Evolutionary conservation across 75 land plant species (phyloP).

Genomic region (Sequoiadendron giganteum): DNA sequence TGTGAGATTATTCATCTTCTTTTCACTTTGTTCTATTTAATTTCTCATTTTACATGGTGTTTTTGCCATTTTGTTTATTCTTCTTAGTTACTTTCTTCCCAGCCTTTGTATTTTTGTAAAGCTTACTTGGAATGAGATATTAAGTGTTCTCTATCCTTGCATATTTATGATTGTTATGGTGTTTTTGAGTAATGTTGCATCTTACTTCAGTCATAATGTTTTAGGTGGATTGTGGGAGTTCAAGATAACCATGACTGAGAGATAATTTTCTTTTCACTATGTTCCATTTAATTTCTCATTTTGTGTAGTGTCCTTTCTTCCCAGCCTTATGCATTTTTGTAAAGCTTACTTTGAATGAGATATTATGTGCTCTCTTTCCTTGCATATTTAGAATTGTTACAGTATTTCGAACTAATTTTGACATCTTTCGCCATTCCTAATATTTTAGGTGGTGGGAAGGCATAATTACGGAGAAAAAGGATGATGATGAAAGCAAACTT

Average conservation of each 20-base stretch:
- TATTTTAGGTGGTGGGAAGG: constrained; percentile 93
- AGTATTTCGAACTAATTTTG: neutral
- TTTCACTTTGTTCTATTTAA: neutral
- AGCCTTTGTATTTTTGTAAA: neutral
- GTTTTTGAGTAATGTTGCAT: neutral
- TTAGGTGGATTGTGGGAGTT: constrained; percentile 57
- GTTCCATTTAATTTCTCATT: neutral
- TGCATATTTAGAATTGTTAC: neutral
- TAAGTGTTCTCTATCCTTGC: neutral
- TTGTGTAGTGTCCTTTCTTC: neutral
- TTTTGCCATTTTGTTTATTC: neutral
- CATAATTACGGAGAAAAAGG: constrained; percentile 42
- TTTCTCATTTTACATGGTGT: neutral
- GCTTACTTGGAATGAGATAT: neutral
- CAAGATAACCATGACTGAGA: neutral
- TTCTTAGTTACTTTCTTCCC: neutral
- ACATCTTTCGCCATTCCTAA: neutral
- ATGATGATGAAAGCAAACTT: constrained; percentile 62
- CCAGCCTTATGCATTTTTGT: neutral
- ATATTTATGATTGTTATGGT: neutral
- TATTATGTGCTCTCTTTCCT: neutral
- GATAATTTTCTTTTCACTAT: neutral
- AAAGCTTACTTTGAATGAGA: neutral
- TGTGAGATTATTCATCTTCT: neutral
- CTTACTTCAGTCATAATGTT: neutral